Base-by-base conservation (phyloP, 1,284 basidiomycete genomes). In the Gomphus sp. region DNA sequence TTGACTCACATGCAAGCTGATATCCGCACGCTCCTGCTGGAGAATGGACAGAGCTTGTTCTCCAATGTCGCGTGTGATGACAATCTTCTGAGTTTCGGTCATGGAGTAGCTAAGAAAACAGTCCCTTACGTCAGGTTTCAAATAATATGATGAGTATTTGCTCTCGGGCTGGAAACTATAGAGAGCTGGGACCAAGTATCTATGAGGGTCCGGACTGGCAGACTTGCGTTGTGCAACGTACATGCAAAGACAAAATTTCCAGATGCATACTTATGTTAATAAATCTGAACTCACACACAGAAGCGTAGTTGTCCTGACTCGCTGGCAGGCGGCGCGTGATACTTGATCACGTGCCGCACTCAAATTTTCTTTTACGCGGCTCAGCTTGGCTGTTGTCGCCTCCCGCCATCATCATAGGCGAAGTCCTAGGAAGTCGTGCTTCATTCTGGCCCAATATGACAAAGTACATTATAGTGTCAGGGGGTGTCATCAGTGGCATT, bases 401-500 rank as follows among this genome's bases (percentile, higher is more conserved):
- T 14, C 31, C n/a, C 49, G n/a, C 28, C 16, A 16, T 25, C 10
- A 18, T 18, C 16, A 50, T 25, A 5, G 1, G 22, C 25, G 8
- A 4, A 3, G 22, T 47, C 18, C 11, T 33, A 8, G 16, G 5
- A 18, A 22, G 22, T 22, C 22, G 11, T 5, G 22, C 9, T 52
- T 33, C 33, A 31, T 43, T 53, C 36, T 39, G 25, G 33, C 36
- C 22, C n/a, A 12, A 28, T 43, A 89, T 89, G 86, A 88, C 85
- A 52, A 95, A 95, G 76, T 96, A 91, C 74, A 96, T 96, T 68
- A 68, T 95, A 61, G 90, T 96, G 18, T 91, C 89, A 59, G 92
- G 92, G 63, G 92, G 92, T 72, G 92, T 96, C 60, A 89, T 96
- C 68, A 94, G 91, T 71, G 92, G 92, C 57, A 95, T 95, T 67